Conservation (phyloP, 441 rosid species). For the Manihot esculenta region DNA sequence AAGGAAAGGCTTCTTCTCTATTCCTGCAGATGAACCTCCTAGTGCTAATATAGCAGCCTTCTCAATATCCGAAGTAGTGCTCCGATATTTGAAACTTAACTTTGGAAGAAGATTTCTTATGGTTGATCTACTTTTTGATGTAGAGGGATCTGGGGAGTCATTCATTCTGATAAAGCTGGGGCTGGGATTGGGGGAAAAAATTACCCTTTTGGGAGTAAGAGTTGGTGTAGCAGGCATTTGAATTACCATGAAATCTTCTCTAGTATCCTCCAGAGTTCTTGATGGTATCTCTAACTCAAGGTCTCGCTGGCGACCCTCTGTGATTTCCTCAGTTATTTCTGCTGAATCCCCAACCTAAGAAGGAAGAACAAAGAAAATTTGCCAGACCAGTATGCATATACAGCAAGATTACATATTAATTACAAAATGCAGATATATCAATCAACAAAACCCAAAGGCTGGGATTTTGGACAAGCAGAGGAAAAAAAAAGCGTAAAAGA, state of each 20-base stretch:
- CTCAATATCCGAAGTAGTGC: constrained; percentile 61
- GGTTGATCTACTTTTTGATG: constrained; percentile 46
- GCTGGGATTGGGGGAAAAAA: constrained; percentile 76
- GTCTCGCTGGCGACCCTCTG: constrained; percentile 33
- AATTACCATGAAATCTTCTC: constrained; percentile 44
- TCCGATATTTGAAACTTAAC: constrained; percentile 59
- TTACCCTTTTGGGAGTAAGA: constrained; percentile 66
- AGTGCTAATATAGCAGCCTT: constrained; percentile 72
- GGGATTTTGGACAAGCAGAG: background rate
- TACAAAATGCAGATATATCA: background rate
- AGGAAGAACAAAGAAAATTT: constrained; percentile 17
- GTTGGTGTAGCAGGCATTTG: constrained; percentile 58
- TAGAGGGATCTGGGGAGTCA: constrained; percentile 43
- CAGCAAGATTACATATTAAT: background rate
- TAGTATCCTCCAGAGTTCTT: constrained; percentile 36
- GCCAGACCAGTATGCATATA: constrained; percentile 4
- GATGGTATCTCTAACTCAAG: constrained; percentile 52
- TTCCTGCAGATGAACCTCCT: constrained; percentile 49
- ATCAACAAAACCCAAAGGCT: background rate
- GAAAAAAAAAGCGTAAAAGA: background rate
- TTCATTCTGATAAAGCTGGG: constrained; percentile 42
- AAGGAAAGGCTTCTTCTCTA: constrained; percentile 42
- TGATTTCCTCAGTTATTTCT: constrained; percentile 66
- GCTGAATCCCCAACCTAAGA: constrained; percentile 42
- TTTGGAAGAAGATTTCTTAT: constrained; percentile 62